Evolutionary conservation across 805 yeast species (phyloP), one percentile per base, ranked within the genome.

Genomic region (Priceomyces carsonii): DNA sequence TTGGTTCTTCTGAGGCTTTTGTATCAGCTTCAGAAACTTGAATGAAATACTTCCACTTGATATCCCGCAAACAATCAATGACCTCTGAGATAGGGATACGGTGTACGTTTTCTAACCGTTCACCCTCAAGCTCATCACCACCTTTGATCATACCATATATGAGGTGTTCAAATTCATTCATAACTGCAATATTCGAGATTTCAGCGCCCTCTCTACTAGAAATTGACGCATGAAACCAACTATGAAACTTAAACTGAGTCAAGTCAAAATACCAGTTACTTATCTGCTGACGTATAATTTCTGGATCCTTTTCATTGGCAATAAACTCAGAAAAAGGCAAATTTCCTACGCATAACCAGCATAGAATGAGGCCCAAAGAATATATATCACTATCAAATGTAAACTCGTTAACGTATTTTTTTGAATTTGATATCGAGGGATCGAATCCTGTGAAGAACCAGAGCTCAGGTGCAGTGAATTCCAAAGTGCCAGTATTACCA

Each of bases 401-500:
- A 50, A 85, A 89, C 25, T 84, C 80, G 36, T 63, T 51, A n/a
- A 57, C 50, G 22, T 50, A 54, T 10, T 68, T 67, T 14, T 74
- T 65, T 13, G 47, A 43, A 1, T 53, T 42, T 4, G 49, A 48
- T 19, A 44, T 14, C 28, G 41, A 16, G 26, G 55, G 53, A 21
- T 49, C 52, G 25, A 36, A 37, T 19, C 42, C 41, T 6, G 57
- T 44, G 26, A 43, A 51, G 2, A 67, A 53, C 47, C 87, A 70
- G 8, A 85, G 66, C 47, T 88, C 95, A 0, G 96, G 96, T 0
- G 96, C 95, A 14, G 88, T 80, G 48, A 80, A 89, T 50, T 88
- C 96, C 6, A 88, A 51, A 0, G 96, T 89, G 0, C 96, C 96
- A 0, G 96, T 89, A 27, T 80, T 76, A 0, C 96, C 96, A 4